Base-by-base conservation (phyloP, 129 eudicot species). In the Heracleum sosnowskyi region DNA sequence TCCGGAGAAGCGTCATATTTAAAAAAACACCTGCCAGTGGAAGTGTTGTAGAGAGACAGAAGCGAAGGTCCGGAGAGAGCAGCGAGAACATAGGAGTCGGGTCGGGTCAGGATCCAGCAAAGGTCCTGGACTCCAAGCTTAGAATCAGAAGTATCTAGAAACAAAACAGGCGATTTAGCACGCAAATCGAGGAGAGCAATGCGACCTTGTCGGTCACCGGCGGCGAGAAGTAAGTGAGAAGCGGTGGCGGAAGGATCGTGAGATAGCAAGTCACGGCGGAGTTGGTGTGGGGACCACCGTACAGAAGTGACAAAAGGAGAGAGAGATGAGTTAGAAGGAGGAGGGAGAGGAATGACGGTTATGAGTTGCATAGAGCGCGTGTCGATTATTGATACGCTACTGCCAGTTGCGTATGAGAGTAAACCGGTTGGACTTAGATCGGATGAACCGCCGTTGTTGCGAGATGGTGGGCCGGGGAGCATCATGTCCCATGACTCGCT, bases 401-500 rank as follows among this genome's bases (percentile, higher is more conserved):
- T 88, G 17, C 89, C 91, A 76, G 89, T n/a, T 41, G 84, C 86
- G 86, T 78, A 86, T 1, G 88, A 82, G 81, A 86, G 86, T 49
- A 83, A 81, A 71, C 87, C 87, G 64, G 89, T 40, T 72, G 86
- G 8, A 76, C 82, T 73, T 75, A 94, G 87, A 82, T 91, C 96
- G 66, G 88, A 85, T 35, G 98, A 78, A 26, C 92, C 96, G 79
- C 88, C 88, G 68, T 94, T 94, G 92, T 80, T 86, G 81, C 92
- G 95, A 51, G 96, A 88, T 0, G 98, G 97, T 2, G 98, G 97
- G 53, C 97, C 97, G 8, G 97, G 97, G 15, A 94, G 87, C 88
- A 86, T 90, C 81, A 85, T 86, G 76, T 86, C 90, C 85, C 89
- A 88, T 8, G 93, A 81, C 81, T 74, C 77, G 37, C 34, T 74